phyloP scores from a whole-genome alignment of 2,329 filamentous ascomycete species.

The Zelopaecilomyces penicillatus region DNA sequence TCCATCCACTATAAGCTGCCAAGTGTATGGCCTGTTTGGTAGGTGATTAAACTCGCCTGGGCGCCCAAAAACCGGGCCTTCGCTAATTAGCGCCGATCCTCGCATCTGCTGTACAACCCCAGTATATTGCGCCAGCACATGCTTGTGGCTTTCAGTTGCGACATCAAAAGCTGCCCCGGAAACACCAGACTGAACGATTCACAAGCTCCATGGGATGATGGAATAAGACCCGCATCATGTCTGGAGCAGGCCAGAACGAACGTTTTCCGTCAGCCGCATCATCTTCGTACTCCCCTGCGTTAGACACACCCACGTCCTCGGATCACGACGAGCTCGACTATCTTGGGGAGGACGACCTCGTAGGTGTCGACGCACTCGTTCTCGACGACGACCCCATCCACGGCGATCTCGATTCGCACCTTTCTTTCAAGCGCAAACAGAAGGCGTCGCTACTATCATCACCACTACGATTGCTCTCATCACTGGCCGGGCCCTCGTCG shows the following conservation, averaged over 20 bases:
- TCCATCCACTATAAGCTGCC: no score
- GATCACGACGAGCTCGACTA: conserved; percentile 41
- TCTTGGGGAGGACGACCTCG: conserved; percentile 29
- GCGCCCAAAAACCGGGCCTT: no score
- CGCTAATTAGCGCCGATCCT: no score
- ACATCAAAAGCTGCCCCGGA: no score
- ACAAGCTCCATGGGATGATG: conserved; percentile 19
- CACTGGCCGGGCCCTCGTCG: conserved; percentile 29
- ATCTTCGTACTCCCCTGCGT: conserved; percentile 21
- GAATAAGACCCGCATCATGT: conserved; percentile 32
- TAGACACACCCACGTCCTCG: conserved; percentile 17
- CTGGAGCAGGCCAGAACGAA: conserved; percentile 27
- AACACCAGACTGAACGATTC: no score
- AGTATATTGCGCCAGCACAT: no score
- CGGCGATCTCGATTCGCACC: conserved; percentile 38
- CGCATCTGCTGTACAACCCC: no score
- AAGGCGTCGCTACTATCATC: conserved; percentile 40
- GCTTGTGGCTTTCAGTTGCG: background rate
- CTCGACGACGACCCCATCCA: conserved; percentile 50
- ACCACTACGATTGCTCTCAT: conserved; percentile 40
- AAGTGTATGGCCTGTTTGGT: no score
- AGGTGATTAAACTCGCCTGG: no score
- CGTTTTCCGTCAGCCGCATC: conserved; percentile 28
- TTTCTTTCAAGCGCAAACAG: conserved; percentile 66
- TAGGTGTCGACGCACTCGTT: conserved; percentile 24